These are phyloP conservation scores for Colletotrichum graminicola DNA, from an alignment of 2,329 filamentous ascomycete genomes.

Conservation along the genomic window DNA sequence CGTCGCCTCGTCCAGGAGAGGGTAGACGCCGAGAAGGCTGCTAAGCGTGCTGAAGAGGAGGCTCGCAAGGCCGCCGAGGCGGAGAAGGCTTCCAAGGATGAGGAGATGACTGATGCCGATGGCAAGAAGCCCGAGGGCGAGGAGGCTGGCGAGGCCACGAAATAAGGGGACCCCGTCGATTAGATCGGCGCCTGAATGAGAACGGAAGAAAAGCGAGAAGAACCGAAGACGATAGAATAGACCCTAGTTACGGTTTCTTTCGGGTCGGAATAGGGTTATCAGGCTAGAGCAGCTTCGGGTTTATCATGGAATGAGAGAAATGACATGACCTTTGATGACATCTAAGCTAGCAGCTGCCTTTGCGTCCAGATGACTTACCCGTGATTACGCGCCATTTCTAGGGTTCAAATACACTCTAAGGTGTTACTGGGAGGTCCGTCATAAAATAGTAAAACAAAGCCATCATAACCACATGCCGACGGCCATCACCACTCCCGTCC, in stretches of 20 bases:
- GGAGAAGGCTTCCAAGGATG: conserved; percentile 66
- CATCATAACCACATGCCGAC: background rate
- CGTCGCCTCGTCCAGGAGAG: conserved; percentile 82
- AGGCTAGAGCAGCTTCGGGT: conserved; percentile 41
- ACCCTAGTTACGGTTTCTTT: conserved; percentile 41
- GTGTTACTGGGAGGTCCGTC: background rate
- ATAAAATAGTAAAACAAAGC: background rate
- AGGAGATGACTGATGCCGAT: conserved; percentile 75
- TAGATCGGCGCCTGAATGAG: background rate
- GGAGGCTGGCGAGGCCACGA: conserved; percentile 53
- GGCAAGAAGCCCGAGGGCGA: conserved; percentile 64
- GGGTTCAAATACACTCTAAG: background rate
- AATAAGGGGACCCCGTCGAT: conserved; percentile 41
- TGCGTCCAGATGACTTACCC: background rate
- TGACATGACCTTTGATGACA: conserved; percentile 38
- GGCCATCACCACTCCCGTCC: fast-evolving
- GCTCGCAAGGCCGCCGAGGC: conserved; percentile 65
- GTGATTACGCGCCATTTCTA: background rate
- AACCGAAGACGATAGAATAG: conserved; percentile 42
- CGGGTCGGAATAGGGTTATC: conserved; percentile 41
- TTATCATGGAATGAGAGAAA: conserved; percentile 42
- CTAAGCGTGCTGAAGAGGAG: conserved; percentile 76
- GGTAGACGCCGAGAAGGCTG: conserved; percentile 81
- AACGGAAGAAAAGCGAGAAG: conserved; percentile 28
- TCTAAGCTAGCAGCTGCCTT: background rate